Evolutionary conservation across 1,284 basidiomycete genomes (phyloP), one percentile per base, ranked within the genome.

Genomic region (Ceratobasidium sp.): DNA sequence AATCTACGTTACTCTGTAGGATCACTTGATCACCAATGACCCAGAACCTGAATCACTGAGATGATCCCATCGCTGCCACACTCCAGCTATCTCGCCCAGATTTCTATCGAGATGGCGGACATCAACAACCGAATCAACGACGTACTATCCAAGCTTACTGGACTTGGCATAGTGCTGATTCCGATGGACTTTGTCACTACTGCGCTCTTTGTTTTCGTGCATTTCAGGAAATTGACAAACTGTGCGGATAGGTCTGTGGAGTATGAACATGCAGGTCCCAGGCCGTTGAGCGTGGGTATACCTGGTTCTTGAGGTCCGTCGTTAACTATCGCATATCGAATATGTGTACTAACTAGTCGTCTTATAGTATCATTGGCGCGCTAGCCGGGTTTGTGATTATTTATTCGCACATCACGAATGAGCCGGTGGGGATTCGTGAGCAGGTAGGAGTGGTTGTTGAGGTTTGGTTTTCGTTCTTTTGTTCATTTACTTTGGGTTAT

Each of bases 61-160:
- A 99, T 99, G 89, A 99, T 99, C 84, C 89, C 99, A 7, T 99
- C 97, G 1, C 92, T 98, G 40, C 98, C 97, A 58, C 97, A 99
- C 86, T 98, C 97, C n/a, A 99, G 99, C 85, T 99, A 98, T 87
- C 92, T 98, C 75, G 97, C 97, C 1, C 97, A 98, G 84, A 99
- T 98, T 82, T 97, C 95, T 56, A 98, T 98, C 86, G 97, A 98
- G 87, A 98, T 98, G 97, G 98, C 97, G 44, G 97, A 99, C 84
- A 98, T 97, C 73, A 99, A 99, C 87, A 99, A 99, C 86, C 97
- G 98, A 87, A 99, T 99, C 87, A 99, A 99, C 86, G 97, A 99
- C 85, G 97, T 99, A 2, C 91, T 99, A 5, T 96, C 95, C n/a
- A 99, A 99, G 88, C 89, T 99, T 79, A 99, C 98, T n/a, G n/a